phyloP scores from a whole-genome alignment of 768 basidiomycete species.

The Panellus pusillus region DNA sequence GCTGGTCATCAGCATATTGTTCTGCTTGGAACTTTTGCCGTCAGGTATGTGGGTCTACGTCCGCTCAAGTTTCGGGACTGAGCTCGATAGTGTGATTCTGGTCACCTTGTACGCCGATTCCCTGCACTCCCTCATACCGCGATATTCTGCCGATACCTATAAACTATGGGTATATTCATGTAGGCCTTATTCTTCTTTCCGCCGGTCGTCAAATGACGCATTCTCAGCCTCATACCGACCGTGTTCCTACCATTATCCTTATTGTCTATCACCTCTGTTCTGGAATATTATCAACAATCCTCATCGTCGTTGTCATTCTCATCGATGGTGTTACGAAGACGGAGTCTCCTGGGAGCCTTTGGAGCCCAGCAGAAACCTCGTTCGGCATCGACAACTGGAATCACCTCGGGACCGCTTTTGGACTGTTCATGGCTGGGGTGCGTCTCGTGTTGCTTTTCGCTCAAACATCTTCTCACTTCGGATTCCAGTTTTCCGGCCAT shows the following conservation, averaged over 20 bases:
- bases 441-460: slow-evolving; percentile 22
- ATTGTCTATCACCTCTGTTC: slow-evolving; percentile 83
- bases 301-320: slow-evolving; percentile 76
- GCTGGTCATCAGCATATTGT: slow-evolving; percentile 66
- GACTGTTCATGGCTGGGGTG: slow-evolving; percentile 94
- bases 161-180: slow-evolving; percentile 75
- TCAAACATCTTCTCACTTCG: not conserved
- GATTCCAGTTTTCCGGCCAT: slow-evolving; percentile 80
- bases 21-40: slow-evolving; percentile 89
- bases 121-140: slow-evolving; percentile 70
- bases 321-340: slow-evolving; percentile 79
- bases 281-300: slow-evolving; percentile 81
- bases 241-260: slow-evolving; percentile 84
- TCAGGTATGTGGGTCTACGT: slow-evolving; percentile 49
- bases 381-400: slow-evolving; percentile 51
- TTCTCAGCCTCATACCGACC: slow-evolving; percentile 77
- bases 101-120: slow-evolving; percentile 90
- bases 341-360: slow-evolving; percentile 78
- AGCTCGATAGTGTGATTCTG: slow-evolving; percentile 63
- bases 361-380: slow-evolving; percentile 69
- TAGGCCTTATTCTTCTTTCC: slow-evolving; percentile 27
- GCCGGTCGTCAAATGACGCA: not conserved
- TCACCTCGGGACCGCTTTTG: slow-evolving; percentile 79
- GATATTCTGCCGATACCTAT: slow-evolving; percentile 69
- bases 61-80: not conserved